These are phyloP conservation scores for Colletotrichum coccodes DNA, from an alignment of 2,329 filamentous ascomycete genomes.

Conservation along the genomic window DNA sequence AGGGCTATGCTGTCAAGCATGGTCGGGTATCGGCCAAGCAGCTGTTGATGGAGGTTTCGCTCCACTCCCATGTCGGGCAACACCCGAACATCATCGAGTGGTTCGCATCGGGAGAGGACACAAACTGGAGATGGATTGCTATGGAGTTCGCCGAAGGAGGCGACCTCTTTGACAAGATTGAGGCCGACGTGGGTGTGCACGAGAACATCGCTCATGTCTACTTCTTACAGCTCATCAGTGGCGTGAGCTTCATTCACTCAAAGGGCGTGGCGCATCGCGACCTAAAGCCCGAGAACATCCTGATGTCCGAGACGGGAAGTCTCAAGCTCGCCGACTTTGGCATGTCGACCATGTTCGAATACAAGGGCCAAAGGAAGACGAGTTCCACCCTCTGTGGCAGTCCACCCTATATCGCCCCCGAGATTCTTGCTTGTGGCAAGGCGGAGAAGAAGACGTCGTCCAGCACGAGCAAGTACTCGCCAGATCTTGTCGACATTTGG, in stretches of 20 bases:
- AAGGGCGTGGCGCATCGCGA: slow-evolving; percentile 95
- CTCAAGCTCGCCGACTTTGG: slow-evolving; percentile 98
- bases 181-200: slow-evolving; percentile 94
- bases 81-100: slow-evolving; percentile 96
- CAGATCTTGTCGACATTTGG: slow-evolving; percentile 93
- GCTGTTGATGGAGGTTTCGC: slow-evolving; percentile 88
- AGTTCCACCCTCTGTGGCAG: slow-evolving; percentile 94
- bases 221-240: slow-evolving; percentile 90
- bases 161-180: slow-evolving; percentile 99
- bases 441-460: slow-evolving; percentile 54
- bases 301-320: slow-evolving; percentile 85
- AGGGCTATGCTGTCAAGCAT: slow-evolving; percentile 89
- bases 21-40: slow-evolving; percentile 91
- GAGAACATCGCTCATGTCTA: slow-evolving; percentile 97
- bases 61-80: slow-evolving; percentile 88
- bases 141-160: slow-evolving; percentile 98
- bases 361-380: slow-evolving; percentile 83
- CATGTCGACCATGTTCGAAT: slow-evolving; percentile 91
- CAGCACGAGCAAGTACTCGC: slow-evolving; percentile 70
- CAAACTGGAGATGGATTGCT: slow-evolving; percentile 93
- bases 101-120: slow-evolving; percentile 87
- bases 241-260: slow-evolving; percentile 94
- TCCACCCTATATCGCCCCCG: slow-evolving; percentile 96
- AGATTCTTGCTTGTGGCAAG: slow-evolving; percentile 74
- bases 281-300: slow-evolving; percentile 94